These are phyloP conservation scores for Diaporthe helianthi DNA, from an alignment of 2,329 filamentous ascomycete genomes.

Conservation along the genomic window DNA sequence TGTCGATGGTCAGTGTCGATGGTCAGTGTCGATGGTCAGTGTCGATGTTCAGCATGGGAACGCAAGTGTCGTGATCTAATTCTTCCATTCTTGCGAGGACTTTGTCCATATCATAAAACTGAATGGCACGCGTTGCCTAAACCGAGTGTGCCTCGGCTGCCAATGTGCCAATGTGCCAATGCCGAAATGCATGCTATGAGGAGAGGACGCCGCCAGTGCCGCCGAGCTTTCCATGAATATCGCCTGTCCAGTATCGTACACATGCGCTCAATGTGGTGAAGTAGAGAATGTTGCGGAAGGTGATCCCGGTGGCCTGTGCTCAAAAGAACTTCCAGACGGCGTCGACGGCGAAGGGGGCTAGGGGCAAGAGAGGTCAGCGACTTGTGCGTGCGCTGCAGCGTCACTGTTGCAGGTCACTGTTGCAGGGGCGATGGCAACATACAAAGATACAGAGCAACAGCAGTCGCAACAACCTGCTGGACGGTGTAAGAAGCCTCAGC, in stretches of 20 bases:
- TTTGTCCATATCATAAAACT: neutral
- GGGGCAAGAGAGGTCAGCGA: neutral
- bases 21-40: neutral
- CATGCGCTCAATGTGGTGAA: neutral
- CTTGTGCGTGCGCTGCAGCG: neutral
- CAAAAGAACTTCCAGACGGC: slow-evolving; percentile 47
- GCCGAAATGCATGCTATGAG: slow-evolving; percentile 1
- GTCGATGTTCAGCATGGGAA: neutral
- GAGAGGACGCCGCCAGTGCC: slow-evolving; percentile 12
- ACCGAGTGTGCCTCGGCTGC: neutral
- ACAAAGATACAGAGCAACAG: slow-evolving; percentile 79
- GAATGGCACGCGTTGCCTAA: neutral
- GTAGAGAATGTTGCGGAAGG: neutral
- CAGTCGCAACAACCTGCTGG: slow-evolving; percentile 70
- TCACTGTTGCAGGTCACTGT: neutral
- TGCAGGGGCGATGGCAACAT: slow-evolving; percentile 38
- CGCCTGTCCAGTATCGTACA: slow-evolving; percentile 14
- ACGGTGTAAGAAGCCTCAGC: slow-evolving; percentile 71
- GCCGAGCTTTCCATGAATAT: slow-evolving; percentile 6
- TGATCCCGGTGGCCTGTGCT: slow-evolving; percentile 13
- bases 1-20: neutral
- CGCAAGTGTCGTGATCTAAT: neutral
- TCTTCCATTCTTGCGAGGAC: slow-evolving; percentile 2
- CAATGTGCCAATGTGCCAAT: slow-evolving; percentile 1
- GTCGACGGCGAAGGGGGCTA: slow-evolving; percentile 67